Evolutionary conservation across 441 rosid genomes (phyloP).

Genomic region (Raphanus hybrid): DNA sequence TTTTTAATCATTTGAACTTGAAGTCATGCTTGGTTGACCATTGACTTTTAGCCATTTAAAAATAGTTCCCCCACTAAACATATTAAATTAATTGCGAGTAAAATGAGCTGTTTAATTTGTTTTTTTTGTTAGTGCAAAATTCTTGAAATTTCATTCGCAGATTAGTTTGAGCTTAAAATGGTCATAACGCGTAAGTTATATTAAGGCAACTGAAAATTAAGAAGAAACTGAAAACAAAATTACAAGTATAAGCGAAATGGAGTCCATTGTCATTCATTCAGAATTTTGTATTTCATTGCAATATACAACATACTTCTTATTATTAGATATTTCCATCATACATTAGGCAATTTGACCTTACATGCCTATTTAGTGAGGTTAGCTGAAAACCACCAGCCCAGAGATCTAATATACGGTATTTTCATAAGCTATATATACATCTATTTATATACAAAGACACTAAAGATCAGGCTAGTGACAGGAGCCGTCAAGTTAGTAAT

Average conservation of each 20-base stretch:
- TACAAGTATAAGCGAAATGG: neutral
- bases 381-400: neutral
- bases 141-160: slow-evolving; percentile 7
- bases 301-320: neutral
- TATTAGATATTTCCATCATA: neutral
- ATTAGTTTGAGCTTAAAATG: neutral
- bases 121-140: neutral
- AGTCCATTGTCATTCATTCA: neutral
- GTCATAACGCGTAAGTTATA: neutral
- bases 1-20: slow-evolving; percentile 38
- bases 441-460: neutral
- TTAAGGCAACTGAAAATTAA: neutral
- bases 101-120: slow-evolving; percentile 5
- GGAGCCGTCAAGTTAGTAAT: neutral
- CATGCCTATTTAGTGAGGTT: neutral
- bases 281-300: neutral
- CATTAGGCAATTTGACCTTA: neutral
- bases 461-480: neutral
- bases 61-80: neutral
- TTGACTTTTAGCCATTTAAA: slow-evolving; percentile 26
- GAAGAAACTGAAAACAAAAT: neutral
- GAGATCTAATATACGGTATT: neutral
- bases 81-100: neutral
- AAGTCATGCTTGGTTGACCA: slow-evolving; percentile 41
- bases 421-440: neutral